Percentiles rank a stretch among this genome's conserved stretches.
Evolutionary conservation across 2,329 filamentous ascomycete genomes (phyloP).

Genomic region (Nemania sp.): DNA sequence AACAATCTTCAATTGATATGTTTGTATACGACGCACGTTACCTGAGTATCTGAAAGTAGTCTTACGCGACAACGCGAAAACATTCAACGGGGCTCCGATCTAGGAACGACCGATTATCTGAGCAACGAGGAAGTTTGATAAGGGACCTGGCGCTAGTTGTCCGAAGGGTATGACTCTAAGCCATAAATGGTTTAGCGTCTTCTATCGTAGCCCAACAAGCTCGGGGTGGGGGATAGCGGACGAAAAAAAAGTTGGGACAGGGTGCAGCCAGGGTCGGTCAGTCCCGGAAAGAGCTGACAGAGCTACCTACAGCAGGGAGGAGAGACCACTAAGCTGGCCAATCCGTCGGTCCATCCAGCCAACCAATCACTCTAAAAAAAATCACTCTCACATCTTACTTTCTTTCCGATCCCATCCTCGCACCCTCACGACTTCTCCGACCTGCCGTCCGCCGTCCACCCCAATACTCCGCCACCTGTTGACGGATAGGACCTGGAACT

Average conservation of each 20-base stretch:
- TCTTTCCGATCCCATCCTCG: constrained; percentile 1
- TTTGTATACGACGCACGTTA: no score
- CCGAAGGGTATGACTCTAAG: constrained; percentile 16
- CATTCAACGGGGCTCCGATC: constrained; percentile 18
- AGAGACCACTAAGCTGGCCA: not conserved
- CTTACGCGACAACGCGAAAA: not conserved
- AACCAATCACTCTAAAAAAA: constrained; percentile 23
- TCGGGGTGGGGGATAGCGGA: not conserved
- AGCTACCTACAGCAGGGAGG: not conserved
- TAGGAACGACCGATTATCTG: constrained; percentile 10
- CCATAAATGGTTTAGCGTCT: constrained; percentile 21
- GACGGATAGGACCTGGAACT: constrained; percentile 30
- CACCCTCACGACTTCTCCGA: constrained; percentile 8
- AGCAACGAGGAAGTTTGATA: constrained; percentile 14
- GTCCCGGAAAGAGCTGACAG: constrained; percentile 34
- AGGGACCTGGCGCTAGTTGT: constrained; percentile 3
- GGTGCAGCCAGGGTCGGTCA: constrained; percentile 14
- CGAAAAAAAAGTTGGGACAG: constrained; percentile 35
- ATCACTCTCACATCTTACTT: constrained; percentile 31
- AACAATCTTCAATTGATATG: no score
- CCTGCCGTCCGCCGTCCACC: not conserved
- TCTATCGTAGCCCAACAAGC: not conserved
- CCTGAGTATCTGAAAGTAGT: not conserved
- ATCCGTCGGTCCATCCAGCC: not conserved
- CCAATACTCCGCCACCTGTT: constrained; percentile 15